Evolutionary conservation across 768 basidiomycete species (phyloP).

Genomic region (Psilocybe sp.): DNA sequence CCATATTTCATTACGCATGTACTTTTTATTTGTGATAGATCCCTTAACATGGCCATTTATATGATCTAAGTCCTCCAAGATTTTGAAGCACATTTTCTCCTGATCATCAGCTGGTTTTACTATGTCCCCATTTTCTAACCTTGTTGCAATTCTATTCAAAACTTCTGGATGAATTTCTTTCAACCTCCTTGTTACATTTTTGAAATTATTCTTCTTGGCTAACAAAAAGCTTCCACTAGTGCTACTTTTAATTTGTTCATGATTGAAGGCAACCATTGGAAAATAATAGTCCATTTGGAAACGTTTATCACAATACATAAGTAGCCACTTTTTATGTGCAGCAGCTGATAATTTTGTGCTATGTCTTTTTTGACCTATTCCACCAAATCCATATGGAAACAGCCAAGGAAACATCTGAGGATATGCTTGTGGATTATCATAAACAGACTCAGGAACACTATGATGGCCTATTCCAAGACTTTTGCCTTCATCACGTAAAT

Average conservation of each 20-base stretch:
- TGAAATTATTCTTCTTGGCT: conserved; percentile 22
- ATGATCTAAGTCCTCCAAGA: conserved; percentile 24
- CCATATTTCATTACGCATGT: conserved; percentile 28
- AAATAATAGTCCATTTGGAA: conserved; percentile 38
- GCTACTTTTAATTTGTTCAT: conserved; percentile 31
- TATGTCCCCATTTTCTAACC: conserved; percentile 19
- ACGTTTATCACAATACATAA: conserved; percentile 37
- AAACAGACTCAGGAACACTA: conserved; percentile 24
- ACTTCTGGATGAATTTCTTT: conserved; percentile 19
- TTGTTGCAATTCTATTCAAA: conserved; percentile 11
- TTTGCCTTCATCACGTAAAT: conserved; percentile 23
- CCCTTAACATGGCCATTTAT: conserved; percentile 21
- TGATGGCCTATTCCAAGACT: conserved; percentile 27
- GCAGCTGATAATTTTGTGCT: conserved; percentile 13
- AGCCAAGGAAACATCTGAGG: conserved; percentile 39
- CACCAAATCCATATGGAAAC: conserved; percentile 38
- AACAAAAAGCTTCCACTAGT: conserved; percentile 24
- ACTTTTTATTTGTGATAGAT: conserved; percentile 22
- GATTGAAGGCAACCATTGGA: conserved; percentile 35
- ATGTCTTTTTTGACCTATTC: conserved; percentile 20
- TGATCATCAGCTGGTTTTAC: conserved; percentile 11
- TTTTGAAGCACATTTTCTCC: conserved; percentile 21
- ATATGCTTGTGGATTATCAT: conserved; percentile 30
- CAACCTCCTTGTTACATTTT: conserved; percentile 19
- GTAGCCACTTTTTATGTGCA: conserved; percentile 22